Base-by-base conservation (phyloP, 2,329 filamentous ascomycete genomes). In the Aotearoamyces nothofagi region DNA sequence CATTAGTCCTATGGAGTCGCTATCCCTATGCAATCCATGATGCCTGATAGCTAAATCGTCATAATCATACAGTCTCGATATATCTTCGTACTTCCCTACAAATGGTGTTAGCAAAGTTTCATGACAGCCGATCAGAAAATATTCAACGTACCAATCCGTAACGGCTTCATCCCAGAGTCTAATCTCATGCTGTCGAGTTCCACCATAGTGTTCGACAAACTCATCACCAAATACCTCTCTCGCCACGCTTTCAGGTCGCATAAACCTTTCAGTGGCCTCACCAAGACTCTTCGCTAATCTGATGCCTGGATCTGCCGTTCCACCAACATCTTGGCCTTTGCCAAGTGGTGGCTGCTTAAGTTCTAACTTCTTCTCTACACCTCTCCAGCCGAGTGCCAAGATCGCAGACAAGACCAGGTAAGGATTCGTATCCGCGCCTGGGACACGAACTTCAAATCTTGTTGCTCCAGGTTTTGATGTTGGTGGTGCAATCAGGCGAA, bases 151-250 rank as follows among this genome's bases (percentile, higher is more conserved):
- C 84, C 87, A 96, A 53, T 96, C 90, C 12, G 90, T 96, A 5
- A 96, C 87, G 2, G 86, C 86, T 52, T 96, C 87, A 44, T 96
- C 86, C 78, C 81, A 98, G 12, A 93, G 56, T 36, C 80, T 62
- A 33, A 90, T 67, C 56, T 98, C 90, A 54, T 98, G 86, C 52
- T 92, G 78, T 39, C 90, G 69, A 11, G 87, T 93, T 10, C 90
- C 90, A 9, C 77, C 82, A 58, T 77, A 98, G 53, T 96, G 90
- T 10, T 96, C 86, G 3, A 98, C 90, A 55, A 98, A 98, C 6
- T 78, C 80, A 51, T 96, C 79, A 0, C 90, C 90, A 53, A 98
- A 81, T 0, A 93, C 80, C 50, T 96, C 81, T 33, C 90, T 66
- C n/a, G 90, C 90, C 10, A 96, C 64, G 50, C 87, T 96, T 2